These are phyloP conservation scores for Flaveria linearis DNA, from an alignment of 129 eudicot genomes.

Conservation along the genomic window DNA sequence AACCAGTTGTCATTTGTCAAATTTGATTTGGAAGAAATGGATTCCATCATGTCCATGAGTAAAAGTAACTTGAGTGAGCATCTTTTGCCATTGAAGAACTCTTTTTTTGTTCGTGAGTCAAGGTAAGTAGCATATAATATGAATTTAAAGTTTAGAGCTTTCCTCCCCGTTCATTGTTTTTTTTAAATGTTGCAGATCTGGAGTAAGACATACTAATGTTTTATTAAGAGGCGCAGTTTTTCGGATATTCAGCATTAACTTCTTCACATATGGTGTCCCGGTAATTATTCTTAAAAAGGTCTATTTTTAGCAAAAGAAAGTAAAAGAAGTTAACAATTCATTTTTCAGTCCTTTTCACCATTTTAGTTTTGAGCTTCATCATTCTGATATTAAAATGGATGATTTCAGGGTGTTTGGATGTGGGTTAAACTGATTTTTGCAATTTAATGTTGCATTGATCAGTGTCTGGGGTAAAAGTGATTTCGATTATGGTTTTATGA, in stretches of 20 bases:
- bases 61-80: conserved; percentile 52
- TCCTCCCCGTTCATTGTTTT: not conserved
- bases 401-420: conserved; percentile 11
- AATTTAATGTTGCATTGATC: not conserved
- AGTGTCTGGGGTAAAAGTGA: not conserved
- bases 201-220: conserved; percentile 55
- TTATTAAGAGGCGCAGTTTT: conserved; percentile 47
- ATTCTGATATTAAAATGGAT: not conserved
- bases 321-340: not conserved
- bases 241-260: conserved; percentile 57
- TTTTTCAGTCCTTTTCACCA: not conserved
- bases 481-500: not conserved
- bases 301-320: conserved; percentile 4
- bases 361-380: not conserved
- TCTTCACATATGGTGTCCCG: conserved; percentile 62
- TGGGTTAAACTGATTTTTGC: not conserved
- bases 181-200: conserved; percentile 39
- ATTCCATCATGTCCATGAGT: conserved; percentile 45
- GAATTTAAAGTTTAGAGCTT: not conserved
- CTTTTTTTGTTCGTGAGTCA: conserved; percentile 48
- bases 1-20: conserved; percentile 55
- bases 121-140: conserved; percentile 39
- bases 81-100: conserved; percentile 50
- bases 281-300: conserved; percentile 26
- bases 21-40: conserved; percentile 56